Percentiles rank a stretch among this genome's conserved stretches.
Evolutionary conservation across 1,284 basidiomycete species (phyloP).

Genomic region (Melampsora medusae): DNA sequence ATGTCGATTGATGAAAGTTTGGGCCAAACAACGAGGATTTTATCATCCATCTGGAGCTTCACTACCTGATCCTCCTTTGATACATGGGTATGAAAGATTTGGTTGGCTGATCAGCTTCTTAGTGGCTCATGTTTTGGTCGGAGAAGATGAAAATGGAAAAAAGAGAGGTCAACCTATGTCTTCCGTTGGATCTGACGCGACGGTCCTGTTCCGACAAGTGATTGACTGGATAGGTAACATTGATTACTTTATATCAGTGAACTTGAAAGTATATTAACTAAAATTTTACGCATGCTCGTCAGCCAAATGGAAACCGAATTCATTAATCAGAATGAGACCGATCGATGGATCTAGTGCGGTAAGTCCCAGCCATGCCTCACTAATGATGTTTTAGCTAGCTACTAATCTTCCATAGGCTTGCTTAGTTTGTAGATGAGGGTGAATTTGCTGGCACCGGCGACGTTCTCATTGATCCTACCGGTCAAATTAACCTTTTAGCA

Average conservation of each 20-base stretch:
- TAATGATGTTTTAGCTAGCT: background rate
- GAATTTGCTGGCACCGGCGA: constrained; percentile 59
- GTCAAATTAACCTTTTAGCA: constrained; percentile 28
- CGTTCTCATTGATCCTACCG: constrained; percentile 36
- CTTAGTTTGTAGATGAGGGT: constrained; percentile 52
- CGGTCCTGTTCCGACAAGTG: constrained; percentile 32
- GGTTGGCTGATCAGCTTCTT: constrained; percentile 40
- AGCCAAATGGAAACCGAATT: constrained; percentile 39
- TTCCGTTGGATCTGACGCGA: constrained; percentile 16
- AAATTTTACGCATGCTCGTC: background rate
- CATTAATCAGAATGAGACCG: constrained; percentile 16
- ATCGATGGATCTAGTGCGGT: constrained; percentile 29
- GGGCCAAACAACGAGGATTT: constrained; percentile 28
- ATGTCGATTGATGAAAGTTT: constrained; percentile 34
- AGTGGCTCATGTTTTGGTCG: constrained; percentile 36
- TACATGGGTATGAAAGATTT: constrained; percentile 35
- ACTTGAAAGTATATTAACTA: background rate
- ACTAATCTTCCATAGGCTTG: background rate
- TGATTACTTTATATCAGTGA: background rate
- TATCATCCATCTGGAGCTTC: constrained; percentile 9
- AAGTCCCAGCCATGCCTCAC: constrained; percentile 4
- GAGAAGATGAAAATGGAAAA: constrained; percentile 16
- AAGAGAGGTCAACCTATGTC: constrained; percentile 4
- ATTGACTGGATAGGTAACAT: constrained; percentile 39
- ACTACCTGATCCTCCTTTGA: background rate